These are phyloP conservation scores for Aegle marmelos DNA, from an alignment of 345 rosid species.

Conservation along the genomic window DNA sequence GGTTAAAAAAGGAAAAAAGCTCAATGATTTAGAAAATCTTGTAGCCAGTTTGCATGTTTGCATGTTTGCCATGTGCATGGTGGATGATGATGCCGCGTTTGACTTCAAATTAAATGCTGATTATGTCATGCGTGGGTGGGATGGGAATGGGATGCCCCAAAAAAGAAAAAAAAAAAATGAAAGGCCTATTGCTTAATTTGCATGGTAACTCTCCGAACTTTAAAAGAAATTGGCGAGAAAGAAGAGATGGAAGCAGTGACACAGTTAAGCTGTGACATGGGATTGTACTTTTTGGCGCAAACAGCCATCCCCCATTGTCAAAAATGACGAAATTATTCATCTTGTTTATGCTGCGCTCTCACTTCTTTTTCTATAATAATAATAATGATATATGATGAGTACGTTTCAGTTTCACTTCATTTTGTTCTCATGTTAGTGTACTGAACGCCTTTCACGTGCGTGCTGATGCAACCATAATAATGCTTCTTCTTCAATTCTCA, in stretches of 20 bases:
- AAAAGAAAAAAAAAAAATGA: not conserved
- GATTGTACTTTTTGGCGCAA: constrained; percentile 10
- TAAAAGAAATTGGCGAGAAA: not conserved
- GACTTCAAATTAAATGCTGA: constrained; percentile 14
- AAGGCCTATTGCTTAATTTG: not conserved
- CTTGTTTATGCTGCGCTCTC: not conserved
- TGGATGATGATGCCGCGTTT: constrained; percentile 12
- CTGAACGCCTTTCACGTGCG: constrained; percentile 11
- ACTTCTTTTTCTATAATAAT: too few relatives aligned
- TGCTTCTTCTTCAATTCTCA: not conserved
- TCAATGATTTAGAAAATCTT: not conserved
- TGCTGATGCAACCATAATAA: constrained; percentile 1
- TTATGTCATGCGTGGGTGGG: constrained; percentile 1
- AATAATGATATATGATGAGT: too few relatives aligned
- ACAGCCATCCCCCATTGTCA: constrained; percentile 24
- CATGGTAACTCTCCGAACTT: not conserved
- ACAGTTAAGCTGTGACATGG: not conserved
- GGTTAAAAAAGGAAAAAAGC: too few relatives aligned
- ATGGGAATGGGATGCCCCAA: not conserved
- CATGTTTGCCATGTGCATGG: constrained; percentile 25
- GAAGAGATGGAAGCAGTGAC: not conserved
- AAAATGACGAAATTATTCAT: constrained; percentile 1
- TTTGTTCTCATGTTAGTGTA: not conserved
- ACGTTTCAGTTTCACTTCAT: not conserved
- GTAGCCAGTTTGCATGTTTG: constrained; percentile 16